Conservation (phyloP, 148 eudicot species). For the Nepenthes mirabilis region DNA sequence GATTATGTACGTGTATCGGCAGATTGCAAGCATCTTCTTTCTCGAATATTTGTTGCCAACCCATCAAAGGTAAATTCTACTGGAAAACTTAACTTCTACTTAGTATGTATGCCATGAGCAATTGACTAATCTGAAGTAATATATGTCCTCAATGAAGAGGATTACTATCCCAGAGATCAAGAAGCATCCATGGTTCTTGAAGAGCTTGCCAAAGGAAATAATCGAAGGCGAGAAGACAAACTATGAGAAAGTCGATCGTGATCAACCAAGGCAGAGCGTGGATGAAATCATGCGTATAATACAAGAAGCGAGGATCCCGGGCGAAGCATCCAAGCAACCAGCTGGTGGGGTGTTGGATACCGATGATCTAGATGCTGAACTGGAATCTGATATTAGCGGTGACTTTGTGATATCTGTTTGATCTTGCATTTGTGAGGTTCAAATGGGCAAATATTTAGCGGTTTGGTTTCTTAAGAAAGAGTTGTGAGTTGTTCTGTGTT, state of each 20-base stretch:
- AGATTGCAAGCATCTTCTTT: slow-evolving; percentile 78
- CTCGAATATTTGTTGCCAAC: slow-evolving; percentile 67
- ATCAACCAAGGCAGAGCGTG: slow-evolving; percentile 32
- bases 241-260: slow-evolving; percentile 10
- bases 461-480: too few species aligned
- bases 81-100: not conserved
- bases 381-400: slow-evolving; percentile 36
- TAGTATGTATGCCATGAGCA: not conserved
- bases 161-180: slow-evolving; percentile 77
- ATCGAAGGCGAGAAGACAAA: slow-evolving; percentile 44
- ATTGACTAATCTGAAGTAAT: not conserved
- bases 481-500: too few species aligned
- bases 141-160: slow-evolving; percentile 30
- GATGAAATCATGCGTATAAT: slow-evolving; percentile 57
- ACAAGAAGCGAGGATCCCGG: slow-evolving; percentile 51
- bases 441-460: too few species aligned
- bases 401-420: slow-evolving; percentile 18
- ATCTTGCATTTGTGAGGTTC: too few species aligned
- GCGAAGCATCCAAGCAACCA: slow-evolving; percentile 17
- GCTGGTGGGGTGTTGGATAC: slow-evolving; percentile 10
- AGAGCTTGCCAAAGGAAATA: slow-evolving; percentile 39
- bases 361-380: slow-evolving; percentile 33
- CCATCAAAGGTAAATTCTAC: slow-evolving; percentile 50
- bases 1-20: slow-evolving; percentile 74
- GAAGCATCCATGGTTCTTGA: slow-evolving; percentile 73